phyloP scores from a whole-genome alignment of 805 yeast species.

The Schizosaccharomyces lindneri region DNA sequence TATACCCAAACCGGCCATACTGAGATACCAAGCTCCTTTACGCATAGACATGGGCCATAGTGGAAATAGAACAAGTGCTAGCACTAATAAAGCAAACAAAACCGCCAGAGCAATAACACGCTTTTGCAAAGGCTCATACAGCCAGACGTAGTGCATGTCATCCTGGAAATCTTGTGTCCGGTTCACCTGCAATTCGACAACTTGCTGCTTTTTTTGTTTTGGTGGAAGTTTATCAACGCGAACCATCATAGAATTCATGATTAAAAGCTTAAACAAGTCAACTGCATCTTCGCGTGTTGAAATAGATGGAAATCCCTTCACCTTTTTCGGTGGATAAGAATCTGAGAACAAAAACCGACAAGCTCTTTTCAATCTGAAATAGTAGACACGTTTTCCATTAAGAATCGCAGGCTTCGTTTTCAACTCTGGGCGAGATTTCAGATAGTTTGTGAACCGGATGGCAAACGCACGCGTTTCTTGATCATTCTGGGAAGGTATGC shows the following conservation, averaged over 20 bases:
- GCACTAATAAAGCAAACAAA: conserved; percentile 37
- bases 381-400: conserved; percentile 15
- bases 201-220: background rate
- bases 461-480: background rate
- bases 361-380: conserved; percentile 12
- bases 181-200: background rate
- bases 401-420: conserved; percentile 21
- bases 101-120: conserved; percentile 35
- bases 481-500: background rate
- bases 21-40: conserved; percentile 69
- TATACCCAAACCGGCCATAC: conserved; percentile 50
- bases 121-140: conserved; percentile 48
- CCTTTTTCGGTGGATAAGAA: background rate
- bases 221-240: conserved; percentile 1
- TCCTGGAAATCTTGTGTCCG: conserved; percentile 14
- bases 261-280: background rate
- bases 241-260: background rate
- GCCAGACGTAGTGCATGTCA: conserved; percentile 55
- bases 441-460: background rate
- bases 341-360: background rate
- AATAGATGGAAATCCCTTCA: background rate
- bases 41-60: conserved; percentile 86
- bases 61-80: conserved; percentile 55
- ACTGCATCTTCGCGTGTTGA: background rate
- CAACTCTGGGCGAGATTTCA: background rate